These are phyloP conservation scores for Hemisphaericaspora subhashii DNA, from an alignment of 1,139 yeast genomes.

Conservation along the genomic window DNA sequence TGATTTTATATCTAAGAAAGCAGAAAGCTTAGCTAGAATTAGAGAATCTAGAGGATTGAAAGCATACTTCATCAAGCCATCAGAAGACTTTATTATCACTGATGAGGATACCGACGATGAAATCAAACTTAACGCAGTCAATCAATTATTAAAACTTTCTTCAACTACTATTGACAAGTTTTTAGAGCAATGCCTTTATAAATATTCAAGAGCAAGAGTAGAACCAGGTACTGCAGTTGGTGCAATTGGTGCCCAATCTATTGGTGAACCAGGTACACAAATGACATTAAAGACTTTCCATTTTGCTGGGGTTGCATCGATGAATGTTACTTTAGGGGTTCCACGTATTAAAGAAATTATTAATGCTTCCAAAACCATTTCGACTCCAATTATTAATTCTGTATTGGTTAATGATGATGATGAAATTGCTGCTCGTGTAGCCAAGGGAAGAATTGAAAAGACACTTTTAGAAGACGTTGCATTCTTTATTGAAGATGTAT, in stretches of 20 bases:
- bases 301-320: slow-evolving; percentile 99
- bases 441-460: slow-evolving; percentile 95
- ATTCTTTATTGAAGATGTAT: slow-evolving; percentile 89
- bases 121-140: slow-evolving; percentile 49
- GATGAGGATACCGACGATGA: slow-evolving; percentile 47
- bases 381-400: slow-evolving; percentile 96
- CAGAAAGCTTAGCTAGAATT: slow-evolving; percentile 53
- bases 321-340: slow-evolving; percentile 98
- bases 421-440: slow-evolving; percentile 97
- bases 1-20: slow-evolving; percentile 58
- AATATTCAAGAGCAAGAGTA: slow-evolving; percentile 87
- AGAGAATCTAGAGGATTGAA: slow-evolving; percentile 54
- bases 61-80: slow-evolving; percentile 37
- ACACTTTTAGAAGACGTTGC: slow-evolving; percentile 86
- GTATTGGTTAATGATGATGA: slow-evolving; percentile 90
- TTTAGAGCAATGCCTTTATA: slow-evolving; percentile 72
- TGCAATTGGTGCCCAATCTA: slow-evolving; percentile 98
- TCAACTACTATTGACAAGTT: slow-evolving; percentile 61
- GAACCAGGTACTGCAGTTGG: slow-evolving; percentile 99
- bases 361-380: slow-evolving; percentile 91
- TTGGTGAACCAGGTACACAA: slow-evolving; percentile 99
- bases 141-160: slow-evolving; percentile 76
- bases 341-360: slow-evolving; percentile 99
- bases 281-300: slow-evolving; percentile 99
- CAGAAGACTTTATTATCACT: slow-evolving; percentile 36